Percentiles rank a stretch among this genome's conserved stretches.
These are phyloP conservation scores for Phytophthora sp. DNA, from an alignment of 352 stramenopile genomes.

Conservation along the genomic window DNA sequence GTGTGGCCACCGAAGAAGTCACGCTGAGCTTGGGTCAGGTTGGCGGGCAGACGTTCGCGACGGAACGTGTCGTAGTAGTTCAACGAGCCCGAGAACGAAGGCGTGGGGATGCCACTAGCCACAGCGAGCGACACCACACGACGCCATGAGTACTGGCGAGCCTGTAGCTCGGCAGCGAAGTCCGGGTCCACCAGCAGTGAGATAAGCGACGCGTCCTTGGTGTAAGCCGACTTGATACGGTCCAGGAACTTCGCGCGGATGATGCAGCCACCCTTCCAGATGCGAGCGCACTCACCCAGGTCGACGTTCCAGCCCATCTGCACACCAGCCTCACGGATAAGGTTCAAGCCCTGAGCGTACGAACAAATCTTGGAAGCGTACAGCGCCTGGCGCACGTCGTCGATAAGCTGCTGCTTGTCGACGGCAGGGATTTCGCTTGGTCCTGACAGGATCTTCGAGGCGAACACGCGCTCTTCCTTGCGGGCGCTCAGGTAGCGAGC, in stretches of 20 bases:
- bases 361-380: constrained; percentile 99
- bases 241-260: constrained; percentile 98
- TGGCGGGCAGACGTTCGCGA: constrained; percentile 93
- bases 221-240: constrained; percentile 96
- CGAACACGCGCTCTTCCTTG: constrained; percentile 96
- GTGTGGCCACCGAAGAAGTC: constrained; percentile 99
- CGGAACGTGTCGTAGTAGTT: constrained; percentile 99
- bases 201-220: constrained; percentile 91
- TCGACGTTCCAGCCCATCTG: constrained; percentile 98
- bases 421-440: constrained; percentile 92
- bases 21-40: constrained; percentile 98
- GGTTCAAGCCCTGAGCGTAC: constrained; percentile 97
- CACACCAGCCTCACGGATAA: constrained; percentile 94
- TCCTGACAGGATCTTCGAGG: constrained; percentile 93
- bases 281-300: constrained; percentile 96
- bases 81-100: constrained; percentile 93
- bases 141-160: constrained; percentile 95
- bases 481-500: constrained; percentile 95
- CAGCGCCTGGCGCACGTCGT: constrained; percentile 96
- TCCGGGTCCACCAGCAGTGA: constrained; percentile 98
- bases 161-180: constrained; percentile 96
- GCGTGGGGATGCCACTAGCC: constrained; percentile 92
- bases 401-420: constrained; percentile 95
- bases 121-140: constrained; percentile 97
- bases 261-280: constrained; percentile 99